Evolutionary conservation across 208 protist genomes (phyloP), one percentile per base, ranked within the genome.

Genomic region (Leishmania braziliensis): DNA sequence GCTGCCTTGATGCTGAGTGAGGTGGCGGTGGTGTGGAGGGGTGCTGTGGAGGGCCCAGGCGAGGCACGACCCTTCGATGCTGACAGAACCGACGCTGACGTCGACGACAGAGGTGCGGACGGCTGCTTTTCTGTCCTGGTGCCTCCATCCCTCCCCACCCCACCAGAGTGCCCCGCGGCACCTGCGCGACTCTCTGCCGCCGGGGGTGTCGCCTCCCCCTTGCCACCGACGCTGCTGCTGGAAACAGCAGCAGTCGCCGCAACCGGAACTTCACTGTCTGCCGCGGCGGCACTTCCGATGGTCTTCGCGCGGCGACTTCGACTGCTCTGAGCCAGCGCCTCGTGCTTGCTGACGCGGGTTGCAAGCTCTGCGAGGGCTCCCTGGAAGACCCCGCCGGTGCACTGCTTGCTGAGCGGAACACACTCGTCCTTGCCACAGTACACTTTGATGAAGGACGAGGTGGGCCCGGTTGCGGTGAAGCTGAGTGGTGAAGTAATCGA

Each of bases 401-500:
- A 95, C 75, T 95, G 89, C 39, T 84, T 88, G 82, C 88, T 92
- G 51, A 95, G 86, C 76, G 62, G 79, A 66, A 83, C 79, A 54
- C 79, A 83, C 23, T 83, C 72, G 4, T 70, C 79, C 10, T 72
- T 53, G 26, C 79, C 79, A 36, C 50, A 83, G 53, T 78, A 78
- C 2, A 83, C 72, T 39, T 83, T 77, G n/a, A 83, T 46, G 62
- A 77, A 83, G 53, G 79, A 73, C 0, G 71, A 71, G 48, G 58
- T 39, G 18, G 75, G 4, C 29, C 58, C 75, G 33, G 33, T 62
- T 2, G 50, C 9, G 33, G 29, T 23, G 48, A 46, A 43, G 6
- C 26, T 48, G 3, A 54, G 51, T 5, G 73, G 73, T 29, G 73
- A 18, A 12, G 71, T 3, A 50, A 29, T 33, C n/a, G 26, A 39